Evolutionary conservation across 1,139 yeast species (phyloP).

Genomic region (Williopsis jadinii): DNA sequence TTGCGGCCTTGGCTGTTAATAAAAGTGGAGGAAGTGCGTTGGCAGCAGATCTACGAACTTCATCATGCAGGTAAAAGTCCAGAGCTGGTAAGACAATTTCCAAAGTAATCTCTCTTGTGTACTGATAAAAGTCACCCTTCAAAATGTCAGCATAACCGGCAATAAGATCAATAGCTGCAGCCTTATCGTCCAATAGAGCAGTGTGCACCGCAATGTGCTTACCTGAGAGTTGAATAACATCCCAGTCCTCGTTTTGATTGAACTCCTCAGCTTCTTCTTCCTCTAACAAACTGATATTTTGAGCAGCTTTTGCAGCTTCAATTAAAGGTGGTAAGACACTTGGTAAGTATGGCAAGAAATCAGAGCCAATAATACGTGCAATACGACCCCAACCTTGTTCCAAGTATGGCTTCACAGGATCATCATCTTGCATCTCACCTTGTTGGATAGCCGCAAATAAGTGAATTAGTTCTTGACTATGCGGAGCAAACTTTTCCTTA

Average conservation of each 20-base stretch:
- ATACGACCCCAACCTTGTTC: constrained; percentile 97
- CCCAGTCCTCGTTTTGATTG: constrained; percentile 90
- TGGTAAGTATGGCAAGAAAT: constrained; percentile 80
- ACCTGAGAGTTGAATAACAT: constrained; percentile 84
- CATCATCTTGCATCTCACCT: constrained; percentile 51
- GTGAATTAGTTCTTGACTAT: constrained; percentile 67
- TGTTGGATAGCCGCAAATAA: constrained; percentile 71
- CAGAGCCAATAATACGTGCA: constrained; percentile 78
- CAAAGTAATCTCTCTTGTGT: constrained; percentile 69
- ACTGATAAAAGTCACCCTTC: constrained; percentile 76
- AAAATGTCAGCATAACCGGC: constrained; percentile 84
- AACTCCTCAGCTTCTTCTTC: constrained; percentile 83
- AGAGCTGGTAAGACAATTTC: constrained; percentile 85
- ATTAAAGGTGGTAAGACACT: constrained; percentile 87
- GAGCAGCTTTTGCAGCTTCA: constrained; percentile 80
- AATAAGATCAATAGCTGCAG: constrained; percentile 81
- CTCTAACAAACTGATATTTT: constrained; percentile 81
- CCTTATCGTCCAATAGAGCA: constrained; percentile 86
- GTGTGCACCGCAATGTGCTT: constrained; percentile 94
- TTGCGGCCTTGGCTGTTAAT: constrained; percentile 58
- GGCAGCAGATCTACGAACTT: constrained; percentile 88
- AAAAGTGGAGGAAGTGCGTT: constrained; percentile 74
- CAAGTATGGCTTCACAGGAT: constrained; percentile 78
- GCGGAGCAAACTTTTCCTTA: constrained; percentile 75
- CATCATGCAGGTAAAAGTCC: constrained; percentile 88